phyloP scores from a whole-genome alignment of 345 rosid species.

The Aethionema arabicum region DNA sequence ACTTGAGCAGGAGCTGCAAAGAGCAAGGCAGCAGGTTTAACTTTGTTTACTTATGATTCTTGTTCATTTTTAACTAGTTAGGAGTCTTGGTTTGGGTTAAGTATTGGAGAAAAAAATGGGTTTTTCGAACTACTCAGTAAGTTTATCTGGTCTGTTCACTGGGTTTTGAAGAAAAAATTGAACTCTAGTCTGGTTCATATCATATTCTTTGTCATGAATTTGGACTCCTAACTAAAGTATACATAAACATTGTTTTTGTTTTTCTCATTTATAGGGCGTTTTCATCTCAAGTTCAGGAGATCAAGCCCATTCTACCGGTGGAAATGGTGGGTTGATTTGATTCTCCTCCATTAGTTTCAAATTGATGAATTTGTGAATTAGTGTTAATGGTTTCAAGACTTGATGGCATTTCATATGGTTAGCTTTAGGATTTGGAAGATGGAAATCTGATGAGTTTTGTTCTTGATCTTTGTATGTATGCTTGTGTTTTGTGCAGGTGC shows the following conservation, averaged over 20 bases:
- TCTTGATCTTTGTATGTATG: conserved; percentile 13
- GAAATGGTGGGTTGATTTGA: conserved; percentile 58
- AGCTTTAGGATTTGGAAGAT: background rate
- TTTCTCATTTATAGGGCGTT: conserved; percentile 47
- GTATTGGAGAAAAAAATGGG: background rate
- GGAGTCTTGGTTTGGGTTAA: conserved; percentile 24
- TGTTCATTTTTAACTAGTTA: conserved; percentile 12
- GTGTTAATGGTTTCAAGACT: conserved; percentile 19
- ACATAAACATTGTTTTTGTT: background rate
- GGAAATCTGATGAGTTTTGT: conserved; percentile 1
- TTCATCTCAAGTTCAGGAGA: conserved; percentile 88
- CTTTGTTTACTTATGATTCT: conserved; percentile 17
- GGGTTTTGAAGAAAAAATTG: conserved; percentile 13
- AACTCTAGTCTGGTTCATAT: background rate
- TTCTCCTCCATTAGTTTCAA: conserved; percentile 21
- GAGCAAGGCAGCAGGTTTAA: conserved; percentile 90
- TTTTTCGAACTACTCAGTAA: background rate
- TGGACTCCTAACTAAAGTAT: conserved; percentile 16
- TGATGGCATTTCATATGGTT: background rate
- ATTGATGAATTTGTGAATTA: conserved; percentile 12
- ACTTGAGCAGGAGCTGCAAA: conserved; percentile 93
- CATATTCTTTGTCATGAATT: conserved; percentile 8
- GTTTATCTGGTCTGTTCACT: conserved; percentile 16
- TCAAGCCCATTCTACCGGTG: conserved; percentile 82
- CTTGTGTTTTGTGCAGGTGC: conserved; percentile 55